A percentile compares a stretch with the other conserved stretches of the same genome.
phyloP scores from a whole-genome alignment of 305 asterid genomes.

The Solanum aculeatissimum region DNA sequence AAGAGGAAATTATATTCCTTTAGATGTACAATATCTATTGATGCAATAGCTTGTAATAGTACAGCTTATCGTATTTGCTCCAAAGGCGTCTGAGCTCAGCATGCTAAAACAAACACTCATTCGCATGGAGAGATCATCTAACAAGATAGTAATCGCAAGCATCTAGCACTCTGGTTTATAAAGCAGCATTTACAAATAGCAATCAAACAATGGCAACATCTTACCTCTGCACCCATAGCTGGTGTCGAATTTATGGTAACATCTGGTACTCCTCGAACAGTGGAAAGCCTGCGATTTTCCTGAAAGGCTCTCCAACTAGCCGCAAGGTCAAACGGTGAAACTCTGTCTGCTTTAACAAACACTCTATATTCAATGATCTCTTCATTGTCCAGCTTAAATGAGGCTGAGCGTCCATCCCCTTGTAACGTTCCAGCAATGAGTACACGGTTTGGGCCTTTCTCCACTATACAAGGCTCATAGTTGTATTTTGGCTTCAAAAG shows the following conservation, averaged over 20 bases:
- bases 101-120: not conserved
- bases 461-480: conserved; percentile 52
- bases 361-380: conserved; percentile 72
- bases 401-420: conserved; percentile 64
- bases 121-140: not conserved
- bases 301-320: conserved; percentile 98
- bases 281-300: conserved; percentile 83
- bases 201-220: not conserved
- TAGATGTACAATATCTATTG: not conserved
- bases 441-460: conserved; percentile 82
- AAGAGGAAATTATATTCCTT: not conserved
- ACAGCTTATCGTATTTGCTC: not conserved
- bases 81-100: not conserved
- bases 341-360: conserved; percentile 65
- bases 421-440: conserved; percentile 65
- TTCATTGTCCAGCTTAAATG: conserved; percentile 48
- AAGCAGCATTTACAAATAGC: not conserved
- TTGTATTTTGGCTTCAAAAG: conserved; percentile 68
- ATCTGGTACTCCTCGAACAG: conserved; percentile 95
- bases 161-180: not conserved
- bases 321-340: conserved; percentile 94
- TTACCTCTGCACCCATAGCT: conserved; percentile 44
- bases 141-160: not conserved
- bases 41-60: not conserved
- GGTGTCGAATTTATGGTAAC: conserved; percentile 62